phyloP scores from a whole-genome alignment of 148 eudicot species.

The Silene latifolia region DNA sequence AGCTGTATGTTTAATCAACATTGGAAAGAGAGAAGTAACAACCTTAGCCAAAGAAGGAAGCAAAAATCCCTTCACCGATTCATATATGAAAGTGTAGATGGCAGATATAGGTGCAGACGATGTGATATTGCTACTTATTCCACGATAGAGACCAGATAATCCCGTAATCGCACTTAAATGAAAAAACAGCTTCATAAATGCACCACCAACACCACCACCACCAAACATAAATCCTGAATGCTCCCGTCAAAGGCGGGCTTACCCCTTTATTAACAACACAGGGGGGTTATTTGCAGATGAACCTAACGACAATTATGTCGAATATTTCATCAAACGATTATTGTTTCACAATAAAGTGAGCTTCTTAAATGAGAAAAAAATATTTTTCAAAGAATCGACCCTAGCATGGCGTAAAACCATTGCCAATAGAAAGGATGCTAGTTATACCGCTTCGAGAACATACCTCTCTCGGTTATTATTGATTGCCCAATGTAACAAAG shows the following conservation, averaged over 20 bases:
- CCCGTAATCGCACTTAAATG: conserved; percentile 42
- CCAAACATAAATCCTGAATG: too few species aligned
- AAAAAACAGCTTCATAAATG: neutral
- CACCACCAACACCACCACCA: neutral
- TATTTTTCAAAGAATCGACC: too few species aligned
- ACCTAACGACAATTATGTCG: neutral
- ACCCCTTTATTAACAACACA: neutral
- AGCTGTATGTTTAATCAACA: neutral
- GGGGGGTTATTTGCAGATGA: neutral
- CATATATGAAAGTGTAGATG: conserved; percentile 85
- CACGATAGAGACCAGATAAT: conserved; percentile 83
- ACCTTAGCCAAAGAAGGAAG: conserved; percentile 85
- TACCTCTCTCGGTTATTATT: conserved; percentile 88
- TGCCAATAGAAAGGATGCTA: neutral
- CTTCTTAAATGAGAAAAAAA: neutral
- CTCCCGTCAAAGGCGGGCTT: neutral
- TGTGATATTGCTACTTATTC: conserved; percentile 83
- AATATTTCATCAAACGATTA: neutral
- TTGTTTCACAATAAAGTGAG: too few species aligned
- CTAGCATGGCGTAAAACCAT: neutral
- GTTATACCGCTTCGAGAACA: neutral
- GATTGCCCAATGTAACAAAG: conserved; percentile 61
- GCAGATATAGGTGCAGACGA: conserved; percentile 97
- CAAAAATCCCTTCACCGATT: conserved; percentile 71
- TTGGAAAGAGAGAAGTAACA: conserved; percentile 8